Base-by-base conservation (phyloP, 75 land plant species). In the Pinus tabuliformis region DNA sequence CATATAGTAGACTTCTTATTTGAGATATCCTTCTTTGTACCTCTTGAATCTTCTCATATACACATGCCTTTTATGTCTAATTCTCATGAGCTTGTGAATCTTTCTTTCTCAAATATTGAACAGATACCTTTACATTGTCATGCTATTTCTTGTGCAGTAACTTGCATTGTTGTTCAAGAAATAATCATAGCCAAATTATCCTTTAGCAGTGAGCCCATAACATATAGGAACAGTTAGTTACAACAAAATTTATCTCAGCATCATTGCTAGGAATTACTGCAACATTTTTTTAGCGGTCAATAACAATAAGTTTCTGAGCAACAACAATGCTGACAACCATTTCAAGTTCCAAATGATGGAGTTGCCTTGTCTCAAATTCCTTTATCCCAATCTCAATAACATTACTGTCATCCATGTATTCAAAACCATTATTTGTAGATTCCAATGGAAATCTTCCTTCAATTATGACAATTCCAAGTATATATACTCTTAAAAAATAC, bases 331-430 rank as follows among this genome's bases (percentile, higher is more conserved):
- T 57, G 39, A 24, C 78, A 72, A 21, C 76, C 74, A 7, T 75
- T 52, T 57, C 81, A 80, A 42, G 52, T 76, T 57, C 72, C 74
- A 22, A 75, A 17, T 76, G 56, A 42, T 12, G 59, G 76, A 15
- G 80, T 76, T 58, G 81, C 52, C 8, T 58, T 65, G 6, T 71
- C 80, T 52, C 91, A 89, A 57, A 71, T 81, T 59, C 37, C 78
- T 22, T 77, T 84, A 39, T 78, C 91, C 56, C 88, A 78, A 72
- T 66, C 92, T 28, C 87, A 90, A 26, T 76, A 21, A 28, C 52
- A 39, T 72, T 72, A 58, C 78, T 45, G 60, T 80, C 57, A 14
- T 77, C 88, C n/a, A 64, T 84, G 72, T 77, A 78, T 74, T 84
- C 84, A 33, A 85, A 80, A 30, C 78, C 76, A 62, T 77, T 49